Percentiles rank a stretch among this genome's conserved stretches.
Evolutionary conservation across 176 grass and related monocot genomes (phyloP).

Genomic region (Aegilops longissima): DNA sequence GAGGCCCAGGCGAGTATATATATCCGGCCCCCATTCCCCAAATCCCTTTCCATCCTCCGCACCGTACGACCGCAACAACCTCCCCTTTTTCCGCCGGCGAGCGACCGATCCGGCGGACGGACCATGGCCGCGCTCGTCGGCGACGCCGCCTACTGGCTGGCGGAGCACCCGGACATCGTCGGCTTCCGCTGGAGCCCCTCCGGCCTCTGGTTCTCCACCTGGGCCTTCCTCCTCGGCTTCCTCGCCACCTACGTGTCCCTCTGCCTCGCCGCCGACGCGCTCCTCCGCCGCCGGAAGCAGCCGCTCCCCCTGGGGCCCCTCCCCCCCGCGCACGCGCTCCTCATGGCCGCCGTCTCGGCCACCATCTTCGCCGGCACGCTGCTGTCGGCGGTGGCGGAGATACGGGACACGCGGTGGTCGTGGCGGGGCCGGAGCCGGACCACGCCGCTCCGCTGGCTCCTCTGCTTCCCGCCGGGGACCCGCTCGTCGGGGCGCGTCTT

Average conservation of each 20-base stretch:
- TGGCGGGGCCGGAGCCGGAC: conserved; percentile 77
- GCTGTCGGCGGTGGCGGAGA: conserved; percentile 75
- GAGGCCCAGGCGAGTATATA: conserved; percentile 21
- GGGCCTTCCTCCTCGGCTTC: conserved; percentile 69
- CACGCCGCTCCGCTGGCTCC: conserved; percentile 76
- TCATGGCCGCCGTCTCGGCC: conserved; percentile 55
- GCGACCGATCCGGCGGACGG: background rate
- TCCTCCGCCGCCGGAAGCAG: conserved; percentile 23
- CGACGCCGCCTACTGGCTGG: conserved; percentile 59
- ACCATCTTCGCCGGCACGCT: conserved; percentile 69
- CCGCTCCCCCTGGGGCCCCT: conserved; percentile 60
- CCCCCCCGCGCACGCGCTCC: conserved; percentile 62
- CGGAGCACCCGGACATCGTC: conserved; percentile 91
- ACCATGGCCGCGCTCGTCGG: conserved; percentile 16
- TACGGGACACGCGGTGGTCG: conserved; percentile 80
- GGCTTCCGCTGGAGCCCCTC: conserved; percentile 84
- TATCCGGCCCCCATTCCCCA: background rate
- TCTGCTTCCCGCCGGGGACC: conserved; percentile 87
- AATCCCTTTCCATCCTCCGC: conserved; percentile 21
- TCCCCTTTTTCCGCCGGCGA: background rate
- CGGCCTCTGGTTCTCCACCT: conserved; percentile 66
- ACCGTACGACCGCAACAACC: background rate
- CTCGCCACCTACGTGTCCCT: conserved; percentile 55
- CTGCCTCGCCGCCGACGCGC: conserved; percentile 35
- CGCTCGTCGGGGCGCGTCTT: conserved; percentile 81